Base-by-base conservation (phyloP, 2,329 filamentous ascomycete species). In the Stemphylium lycopersici region DNA sequence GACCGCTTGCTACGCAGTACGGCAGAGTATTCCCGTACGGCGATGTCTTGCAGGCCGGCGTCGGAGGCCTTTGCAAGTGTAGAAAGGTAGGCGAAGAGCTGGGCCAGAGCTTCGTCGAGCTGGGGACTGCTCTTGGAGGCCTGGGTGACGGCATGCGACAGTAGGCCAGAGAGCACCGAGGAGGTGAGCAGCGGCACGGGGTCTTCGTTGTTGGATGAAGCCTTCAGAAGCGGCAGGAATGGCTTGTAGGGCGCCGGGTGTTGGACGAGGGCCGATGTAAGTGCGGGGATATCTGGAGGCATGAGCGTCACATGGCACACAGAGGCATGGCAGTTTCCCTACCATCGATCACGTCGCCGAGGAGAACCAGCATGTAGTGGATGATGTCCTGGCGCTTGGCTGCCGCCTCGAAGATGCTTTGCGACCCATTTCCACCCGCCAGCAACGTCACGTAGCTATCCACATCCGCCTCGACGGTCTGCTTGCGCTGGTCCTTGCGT, bases 41-140 rank as follows among this genome's bases (percentile, higher is more conserved):
- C 93, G 71, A 98, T 96, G 71, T 99, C 95, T 77, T 99, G 95
- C 52, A 96, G 83, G 34, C 91, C 91, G 50, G 90, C 89, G 77
- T 99, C 95, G 52, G 90, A 84, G 72, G 88, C 91, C 80, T 92
- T 92, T 54, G 90, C 87, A 51, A 98, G 82, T 48, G 87, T 87
- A 6, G 92, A 90, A 26, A 98, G 85, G 76, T 97, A 98, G 69
- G 85, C 88, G 76, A 95, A 90, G 44, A 98, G 83, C 68, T 91
- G 83, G 15, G 91, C 90, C 39, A 98, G 84, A 16, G 92, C 90
- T 63, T 90, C 83, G 48, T 88, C 82, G 50, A 92, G 90, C 49
- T 90, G 84, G 3, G 78, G 58, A 2, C 80, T 78, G 10, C 79
- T 77, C 66, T 85, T 85, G 13, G 87, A 82, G 22, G 89, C 84